Conservation (phyloP, 1,284 basidiomycete genomes). For the Malassezia caprae region DNA sequence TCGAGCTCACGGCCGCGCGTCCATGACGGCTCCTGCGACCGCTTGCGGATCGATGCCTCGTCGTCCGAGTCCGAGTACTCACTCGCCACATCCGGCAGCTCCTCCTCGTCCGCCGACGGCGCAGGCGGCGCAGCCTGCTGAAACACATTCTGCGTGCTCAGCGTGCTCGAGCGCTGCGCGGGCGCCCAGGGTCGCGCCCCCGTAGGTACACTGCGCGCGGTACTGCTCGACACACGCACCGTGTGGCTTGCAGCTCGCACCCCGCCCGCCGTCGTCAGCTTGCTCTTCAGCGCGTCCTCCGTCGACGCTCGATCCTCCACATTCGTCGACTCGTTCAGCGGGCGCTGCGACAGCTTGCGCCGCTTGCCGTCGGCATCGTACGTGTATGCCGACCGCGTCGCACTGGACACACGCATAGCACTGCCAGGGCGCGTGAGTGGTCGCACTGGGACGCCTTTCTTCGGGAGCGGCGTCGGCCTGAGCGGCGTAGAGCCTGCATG, state of each 20-base stretch:
- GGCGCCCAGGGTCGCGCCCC: neutral
- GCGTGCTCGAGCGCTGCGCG: constrained; percentile 3
- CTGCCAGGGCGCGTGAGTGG: neutral
- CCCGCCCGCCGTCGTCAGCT: constrained; percentile 9
- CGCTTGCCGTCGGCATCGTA: constrained; percentile 12
- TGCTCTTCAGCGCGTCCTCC: constrained; percentile 17
- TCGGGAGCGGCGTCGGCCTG: neutral
- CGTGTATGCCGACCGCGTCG: constrained; percentile 5
- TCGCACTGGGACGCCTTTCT: neutral
- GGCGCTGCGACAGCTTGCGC: constrained; percentile 16
- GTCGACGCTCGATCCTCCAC: constrained; percentile 5
- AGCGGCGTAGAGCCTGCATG: neutral
- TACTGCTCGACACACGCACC: neutral
- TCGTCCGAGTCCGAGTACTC: constrained; percentile 46
- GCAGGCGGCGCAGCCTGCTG: constrained; percentile 13
- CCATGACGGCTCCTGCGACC: constrained; percentile 38
- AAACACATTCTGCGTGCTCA: constrained; percentile 11
- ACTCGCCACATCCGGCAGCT: constrained; percentile 31
- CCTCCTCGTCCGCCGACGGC: constrained; percentile 17
- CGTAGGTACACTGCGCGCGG: constrained; percentile 5
- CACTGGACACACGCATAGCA: constrained; percentile 2
- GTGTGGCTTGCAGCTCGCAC: neutral
- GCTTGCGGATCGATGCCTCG: constrained; percentile 35
- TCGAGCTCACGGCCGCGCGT: constrained; percentile 36
- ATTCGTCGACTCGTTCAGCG: constrained; percentile 11